phyloP scores from a whole-genome alignment of 1,284 basidiomycete species.

The Sporisorium sorghi region DNA sequence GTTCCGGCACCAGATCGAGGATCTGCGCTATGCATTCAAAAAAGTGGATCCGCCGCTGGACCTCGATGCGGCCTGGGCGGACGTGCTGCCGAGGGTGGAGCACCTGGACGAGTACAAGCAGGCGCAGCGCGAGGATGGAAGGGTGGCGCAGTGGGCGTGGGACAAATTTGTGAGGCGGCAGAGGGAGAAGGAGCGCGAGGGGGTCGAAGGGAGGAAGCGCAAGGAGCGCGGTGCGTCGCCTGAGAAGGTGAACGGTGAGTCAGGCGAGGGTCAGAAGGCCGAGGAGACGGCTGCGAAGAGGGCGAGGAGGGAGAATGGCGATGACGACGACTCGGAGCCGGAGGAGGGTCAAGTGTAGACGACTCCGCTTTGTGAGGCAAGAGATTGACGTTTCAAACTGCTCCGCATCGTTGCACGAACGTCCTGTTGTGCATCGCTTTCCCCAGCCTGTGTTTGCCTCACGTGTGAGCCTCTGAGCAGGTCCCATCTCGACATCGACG shows the following conservation, averaged over 20 bases:
- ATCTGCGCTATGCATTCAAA: conserved; percentile 93
- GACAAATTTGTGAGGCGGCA: conserved; percentile 63
- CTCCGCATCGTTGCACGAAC: background rate
- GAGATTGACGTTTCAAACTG: too few relatives aligned
- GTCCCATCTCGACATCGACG: too few relatives aligned
- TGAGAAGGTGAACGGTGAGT: background rate
- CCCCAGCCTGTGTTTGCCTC: too few relatives aligned
- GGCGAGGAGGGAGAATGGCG: conserved; percentile 17
- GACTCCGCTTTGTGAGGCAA: too few relatives aligned
- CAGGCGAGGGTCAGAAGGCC: background rate
- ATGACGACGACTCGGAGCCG: conserved; percentile 28
- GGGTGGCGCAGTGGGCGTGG: conserved; percentile 59
- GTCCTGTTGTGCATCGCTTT: too few relatives aligned
- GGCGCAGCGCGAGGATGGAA: conserved; percentile 45
- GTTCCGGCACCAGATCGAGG: conserved; percentile 89
- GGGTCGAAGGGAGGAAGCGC: conserved; percentile 17
- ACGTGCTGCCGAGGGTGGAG: conserved; percentile 23
- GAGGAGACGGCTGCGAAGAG: conserved; percentile 6
- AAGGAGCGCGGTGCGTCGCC: background rate
- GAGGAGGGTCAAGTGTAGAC: conserved; percentile 50
- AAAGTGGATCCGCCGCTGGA: conserved; percentile 79
- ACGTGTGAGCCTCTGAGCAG: too few relatives aligned
- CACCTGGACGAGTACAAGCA: conserved; percentile 42
- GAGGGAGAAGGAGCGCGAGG: conserved; percentile 41
- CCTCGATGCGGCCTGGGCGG: conserved; percentile 42